phyloP scores from a whole-genome alignment of 176 grass and related monocot species.

The Cenchrus purpureus region DNA sequence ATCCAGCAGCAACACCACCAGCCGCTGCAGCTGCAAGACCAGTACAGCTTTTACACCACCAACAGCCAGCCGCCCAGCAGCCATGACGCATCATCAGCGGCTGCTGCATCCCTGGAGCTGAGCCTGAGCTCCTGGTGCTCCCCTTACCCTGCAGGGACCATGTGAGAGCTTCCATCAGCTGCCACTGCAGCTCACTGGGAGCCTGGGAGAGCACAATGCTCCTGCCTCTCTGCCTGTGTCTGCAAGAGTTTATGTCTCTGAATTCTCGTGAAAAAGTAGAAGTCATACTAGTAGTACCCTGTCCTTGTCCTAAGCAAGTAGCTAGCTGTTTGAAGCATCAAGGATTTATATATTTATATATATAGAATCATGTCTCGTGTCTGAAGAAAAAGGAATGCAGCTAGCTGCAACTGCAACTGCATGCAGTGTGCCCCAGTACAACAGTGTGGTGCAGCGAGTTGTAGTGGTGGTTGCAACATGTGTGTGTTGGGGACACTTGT shows the following conservation, averaged over 20 bases:
- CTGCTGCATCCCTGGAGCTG: constrained; percentile 61
- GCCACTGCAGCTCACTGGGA: neutral
- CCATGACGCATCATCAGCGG: constrained; percentile 31
- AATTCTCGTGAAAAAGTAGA: neutral
- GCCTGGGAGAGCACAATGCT: neutral
- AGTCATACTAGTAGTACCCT: neutral
- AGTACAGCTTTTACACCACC: constrained; percentile 47
- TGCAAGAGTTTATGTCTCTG: neutral
- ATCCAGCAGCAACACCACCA: constrained; percentile 38
- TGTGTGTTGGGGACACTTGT: constrained; percentile 12
- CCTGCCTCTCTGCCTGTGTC: neutral
- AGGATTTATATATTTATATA: neutral
- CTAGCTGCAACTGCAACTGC: constrained; percentile 11
- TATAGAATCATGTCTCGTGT: constrained; percentile 43
- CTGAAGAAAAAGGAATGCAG: neutral
- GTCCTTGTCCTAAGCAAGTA: constrained; percentile 38
- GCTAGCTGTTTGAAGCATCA: neutral
- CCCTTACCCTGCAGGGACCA: constrained; percentile 54
- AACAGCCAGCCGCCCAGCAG: constrained; percentile 19
- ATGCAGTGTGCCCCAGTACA: neutral
- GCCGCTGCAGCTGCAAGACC: constrained; percentile 33
- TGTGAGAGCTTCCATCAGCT: constrained; percentile 39
- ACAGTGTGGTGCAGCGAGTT: constrained; percentile 31
- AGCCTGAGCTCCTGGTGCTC: constrained; percentile 60
- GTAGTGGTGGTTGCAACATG: constrained; percentile 15